Base-by-base conservation (phyloP, 192 early-diverging fungal species). In the Chytriomyces sp. region DNA sequence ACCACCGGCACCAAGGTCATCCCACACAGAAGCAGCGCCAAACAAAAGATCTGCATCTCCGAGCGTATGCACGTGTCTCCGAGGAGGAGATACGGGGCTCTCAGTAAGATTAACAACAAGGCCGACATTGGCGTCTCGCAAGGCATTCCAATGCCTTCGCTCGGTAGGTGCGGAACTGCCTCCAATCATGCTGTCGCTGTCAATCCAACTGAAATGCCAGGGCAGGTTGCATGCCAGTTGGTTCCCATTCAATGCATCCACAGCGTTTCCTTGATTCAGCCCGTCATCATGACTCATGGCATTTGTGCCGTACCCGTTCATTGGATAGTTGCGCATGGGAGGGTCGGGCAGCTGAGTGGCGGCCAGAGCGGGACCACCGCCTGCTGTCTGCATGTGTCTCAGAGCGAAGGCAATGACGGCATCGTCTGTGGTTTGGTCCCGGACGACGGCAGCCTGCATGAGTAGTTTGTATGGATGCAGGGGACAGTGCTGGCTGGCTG, bases 71-170 rank as follows among this genome's bases (percentile, higher is more conserved):
- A 60, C 82, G 71, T 13, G 13, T 7, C 8, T 1, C 43, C 53
- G 28, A 0, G 71, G 77, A 13, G 76, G 72, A n/a, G 76, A 75
- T 45, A 87, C 77, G 35, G 82, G 57, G 61, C 69, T 20, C 64
- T 87, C 86, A 9, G 82, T 87, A 48, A 84, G 67, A 60, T 87
- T 87, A 11, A 87, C 86, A 65, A 87, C 82, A 43, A 87, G 73
- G 28, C 82, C 81, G 24, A 87, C 81, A 16, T 68, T 62, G 7
- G 59, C 49, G 18, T 80, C 79, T 10, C 43, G 20, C 35, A 87
- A 53, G 7, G 86, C 78, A 2, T 50, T 50, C 60, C 77, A 85
- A 67, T 87, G 82, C n/a, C 67, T 26, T n/a, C 82, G 79, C 67
- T 87, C 86, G 2, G 72, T 76, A 48, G 23, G 67, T 10, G 80